Evolutionary conservation across 768 basidiomycete species (phyloP).

Genomic region (Gelatoporia subvermispora): DNA sequence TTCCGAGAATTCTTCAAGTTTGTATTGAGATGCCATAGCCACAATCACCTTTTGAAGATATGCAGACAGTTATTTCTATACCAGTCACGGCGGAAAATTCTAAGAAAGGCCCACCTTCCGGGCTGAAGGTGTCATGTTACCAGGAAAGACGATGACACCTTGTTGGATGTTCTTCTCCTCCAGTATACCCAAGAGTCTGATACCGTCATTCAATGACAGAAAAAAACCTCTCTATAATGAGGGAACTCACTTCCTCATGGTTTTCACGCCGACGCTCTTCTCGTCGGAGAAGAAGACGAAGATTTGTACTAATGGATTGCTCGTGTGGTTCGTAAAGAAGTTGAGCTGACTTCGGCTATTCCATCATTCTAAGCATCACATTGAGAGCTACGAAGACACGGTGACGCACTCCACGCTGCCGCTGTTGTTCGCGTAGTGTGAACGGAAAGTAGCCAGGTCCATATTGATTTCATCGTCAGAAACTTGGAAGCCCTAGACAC

Average conservation of each 20-base stretch:
- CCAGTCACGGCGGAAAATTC: neutral
- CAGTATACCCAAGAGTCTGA: conserved; percentile 80
- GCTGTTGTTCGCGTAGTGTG: conserved; percentile 62
- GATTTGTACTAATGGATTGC: conserved; percentile 71
- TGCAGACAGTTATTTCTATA: neutral
- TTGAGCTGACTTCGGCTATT: conserved; percentile 82
- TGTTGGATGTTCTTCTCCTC: conserved; percentile 88
- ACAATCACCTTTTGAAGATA: conserved; percentile 70
- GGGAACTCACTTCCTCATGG: conserved; percentile 86
- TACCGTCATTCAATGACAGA: neutral
- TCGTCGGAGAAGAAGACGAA: conserved; percentile 97
- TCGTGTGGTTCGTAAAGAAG: conserved; percentile 77
- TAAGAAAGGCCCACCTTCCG: conserved; percentile 58
- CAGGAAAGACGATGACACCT: conserved; percentile 93
- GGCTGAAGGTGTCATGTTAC: conserved; percentile 95
- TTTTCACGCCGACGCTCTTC: conserved; percentile 91
- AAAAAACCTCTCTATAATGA: neutral
- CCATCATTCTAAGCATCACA: neutral
- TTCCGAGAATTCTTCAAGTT: conserved; percentile 94
- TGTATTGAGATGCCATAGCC: conserved; percentile 82
- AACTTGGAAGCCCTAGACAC: conserved; percentile 81
- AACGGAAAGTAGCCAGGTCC: conserved; percentile 75
- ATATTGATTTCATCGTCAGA: conserved; percentile 92
- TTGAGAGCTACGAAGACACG: neutral
- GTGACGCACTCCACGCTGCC: conserved; percentile 80